A percentile compares a stretch with the other conserved stretches of the same genome.
Evolutionary conservation across 1,284 basidiomycete species (phyloP).

Genomic region (Malassezia obtusa): DNA sequence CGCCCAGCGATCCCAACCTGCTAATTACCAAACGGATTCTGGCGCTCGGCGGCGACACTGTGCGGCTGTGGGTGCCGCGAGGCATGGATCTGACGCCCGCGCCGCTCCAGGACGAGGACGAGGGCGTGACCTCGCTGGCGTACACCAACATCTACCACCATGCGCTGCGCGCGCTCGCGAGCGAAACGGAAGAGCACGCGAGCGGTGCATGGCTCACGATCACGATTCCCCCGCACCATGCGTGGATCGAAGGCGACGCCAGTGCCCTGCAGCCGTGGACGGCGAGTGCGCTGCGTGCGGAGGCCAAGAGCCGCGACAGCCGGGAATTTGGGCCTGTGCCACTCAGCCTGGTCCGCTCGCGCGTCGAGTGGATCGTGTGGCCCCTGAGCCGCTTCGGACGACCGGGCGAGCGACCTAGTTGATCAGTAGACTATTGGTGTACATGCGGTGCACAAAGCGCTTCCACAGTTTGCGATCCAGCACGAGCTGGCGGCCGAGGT

Average conservation of each 20-base stretch:
- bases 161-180: conserved; percentile 2
- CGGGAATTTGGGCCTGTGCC: conserved; percentile 48
- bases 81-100: conserved; percentile 27
- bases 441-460: conserved; percentile 63
- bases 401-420: conserved; percentile 18
- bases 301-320: conserved; percentile 18
- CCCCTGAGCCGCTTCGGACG: conserved; percentile 42
- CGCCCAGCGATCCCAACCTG: conserved; percentile 51
- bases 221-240: conserved; percentile 40
- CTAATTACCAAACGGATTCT: conserved; percentile 54
- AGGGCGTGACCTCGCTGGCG: conserved; percentile 5
- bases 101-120: conserved; percentile 7
- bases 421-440: conserved; percentile 10
- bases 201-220: conserved; percentile 22
- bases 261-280: conserved; percentile 22
- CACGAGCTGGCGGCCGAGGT: conserved; percentile 60
- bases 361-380: conserved; percentile 50
- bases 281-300: neutral
- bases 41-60: conserved; percentile 53
- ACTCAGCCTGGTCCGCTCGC: conserved; percentile 49
- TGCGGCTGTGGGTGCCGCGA: conserved; percentile 42
- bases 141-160: conserved; percentile 14
- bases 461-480: conserved; percentile 58
- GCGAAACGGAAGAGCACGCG: conserved; percentile 2
- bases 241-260: conserved; percentile 56